These are phyloP conservation scores for Allomyces macrogynus DNA, from an alignment of 192 early-diverging fungal genomes.

Conservation along the genomic window DNA sequence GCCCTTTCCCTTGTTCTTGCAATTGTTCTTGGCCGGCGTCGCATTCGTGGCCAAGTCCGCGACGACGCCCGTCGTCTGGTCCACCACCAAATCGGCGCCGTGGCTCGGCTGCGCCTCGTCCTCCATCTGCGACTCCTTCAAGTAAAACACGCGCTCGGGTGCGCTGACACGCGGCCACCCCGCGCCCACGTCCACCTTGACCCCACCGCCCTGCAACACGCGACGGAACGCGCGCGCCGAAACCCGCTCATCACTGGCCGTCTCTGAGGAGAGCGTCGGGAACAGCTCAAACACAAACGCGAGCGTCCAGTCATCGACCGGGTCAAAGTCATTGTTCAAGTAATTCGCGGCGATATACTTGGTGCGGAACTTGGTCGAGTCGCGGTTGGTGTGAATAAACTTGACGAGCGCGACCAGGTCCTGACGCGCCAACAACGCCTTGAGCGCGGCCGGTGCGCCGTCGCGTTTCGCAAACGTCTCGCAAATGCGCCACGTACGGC, in stretches of 20 bases:
- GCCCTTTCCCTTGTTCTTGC: too few relatives aligned
- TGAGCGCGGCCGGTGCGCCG: too few relatives aligned
- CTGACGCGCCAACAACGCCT: not conserved
- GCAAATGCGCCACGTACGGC: not conserved
- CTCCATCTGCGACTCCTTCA: too few relatives aligned
- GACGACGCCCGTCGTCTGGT: too few relatives aligned
- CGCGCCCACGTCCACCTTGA: too few relatives aligned
- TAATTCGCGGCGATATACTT: not conserved
- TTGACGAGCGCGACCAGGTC: not conserved
- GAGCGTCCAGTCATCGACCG: not conserved
- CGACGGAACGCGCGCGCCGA: not conserved
- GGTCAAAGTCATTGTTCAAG: conserved; percentile 4
- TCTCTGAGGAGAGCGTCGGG: not conserved
- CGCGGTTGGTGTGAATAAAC: not conserved
- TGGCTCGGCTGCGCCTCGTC: too few relatives aligned
- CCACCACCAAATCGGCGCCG: too few relatives aligned
- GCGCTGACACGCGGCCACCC: too few relatives aligned
- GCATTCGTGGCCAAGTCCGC: too few relatives aligned
- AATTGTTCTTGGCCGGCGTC: too few relatives aligned
- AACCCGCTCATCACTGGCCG: not conserved
- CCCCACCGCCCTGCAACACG: not conserved
- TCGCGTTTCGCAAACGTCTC: not conserved
- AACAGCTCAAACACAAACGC: not conserved
- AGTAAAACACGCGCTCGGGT: too few relatives aligned
- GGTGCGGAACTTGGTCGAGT: not conserved